These are phyloP conservation scores for Xylaria acuta DNA, from an alignment of 495 filamentous ascomycete species.

Conservation along the genomic window DNA sequence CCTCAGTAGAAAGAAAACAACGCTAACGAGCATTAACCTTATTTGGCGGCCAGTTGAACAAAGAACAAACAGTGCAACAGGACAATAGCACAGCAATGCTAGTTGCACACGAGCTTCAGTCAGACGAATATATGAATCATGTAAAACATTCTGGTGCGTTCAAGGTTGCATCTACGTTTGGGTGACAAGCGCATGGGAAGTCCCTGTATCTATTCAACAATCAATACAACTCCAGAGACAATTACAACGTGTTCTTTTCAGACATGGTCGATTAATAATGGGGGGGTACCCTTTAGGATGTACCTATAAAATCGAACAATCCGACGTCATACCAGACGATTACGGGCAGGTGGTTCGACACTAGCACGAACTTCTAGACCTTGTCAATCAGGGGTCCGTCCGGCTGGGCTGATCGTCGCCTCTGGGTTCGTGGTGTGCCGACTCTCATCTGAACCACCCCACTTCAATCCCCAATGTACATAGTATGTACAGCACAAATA, in stretches of 20 bases:
- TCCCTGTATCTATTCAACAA: neutral
- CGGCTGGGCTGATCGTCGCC: constrained; percentile 12
- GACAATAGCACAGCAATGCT: neutral
- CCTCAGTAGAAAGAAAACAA: neutral
- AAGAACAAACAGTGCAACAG: neutral
- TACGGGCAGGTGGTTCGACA: constrained; percentile 21
- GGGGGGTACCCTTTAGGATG: constrained; percentile 1
- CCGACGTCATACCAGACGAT: constrained; percentile 29
- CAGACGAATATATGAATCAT: constrained; percentile 1
- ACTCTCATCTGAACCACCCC: neutral
- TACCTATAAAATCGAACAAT: constrained; percentile 21
- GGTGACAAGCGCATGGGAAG: neutral
- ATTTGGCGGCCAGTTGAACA: constrained; percentile 1
- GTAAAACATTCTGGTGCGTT: neutral
- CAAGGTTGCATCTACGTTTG: neutral
- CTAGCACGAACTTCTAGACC: constrained; percentile 15
- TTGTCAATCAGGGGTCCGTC: constrained; percentile 9
- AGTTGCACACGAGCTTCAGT: neutral
- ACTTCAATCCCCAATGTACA: neutral
- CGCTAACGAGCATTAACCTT: neutral
- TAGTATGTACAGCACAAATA: too few relatives aligned
- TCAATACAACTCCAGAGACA: neutral
- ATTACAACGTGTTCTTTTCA: constrained; percentile 29
- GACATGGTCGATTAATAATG: constrained; percentile 21
- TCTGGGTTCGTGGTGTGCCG: too few relatives aligned